Evolutionary conservation across 2,329 filamentous ascomycete species (phyloP).

Genomic region (Penicillium sp.): DNA sequence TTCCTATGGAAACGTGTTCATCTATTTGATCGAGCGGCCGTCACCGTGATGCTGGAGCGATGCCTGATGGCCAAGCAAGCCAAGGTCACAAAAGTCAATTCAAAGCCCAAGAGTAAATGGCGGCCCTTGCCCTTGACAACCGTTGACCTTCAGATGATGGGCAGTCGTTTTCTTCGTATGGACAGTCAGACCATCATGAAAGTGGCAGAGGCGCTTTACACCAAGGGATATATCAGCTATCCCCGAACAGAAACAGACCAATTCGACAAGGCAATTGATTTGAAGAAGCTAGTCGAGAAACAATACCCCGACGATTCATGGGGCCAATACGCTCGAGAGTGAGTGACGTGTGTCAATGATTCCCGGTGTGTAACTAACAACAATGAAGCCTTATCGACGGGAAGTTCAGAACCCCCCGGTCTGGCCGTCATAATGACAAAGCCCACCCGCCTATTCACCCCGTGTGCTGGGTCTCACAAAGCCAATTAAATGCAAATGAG

Average conservation of each 20-base stretch:
- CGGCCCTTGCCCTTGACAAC: constrained; percentile 91
- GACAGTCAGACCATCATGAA: constrained; percentile 88
- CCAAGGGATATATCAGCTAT: constrained; percentile 51
- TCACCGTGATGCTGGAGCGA: constrained; percentile 78
- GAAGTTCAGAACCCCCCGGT: constrained; percentile 75
- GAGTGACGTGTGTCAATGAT: constrained; percentile 14
- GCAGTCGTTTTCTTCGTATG: constrained; percentile 84
- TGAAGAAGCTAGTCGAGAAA: constrained; percentile 75
- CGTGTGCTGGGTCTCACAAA: constrained; percentile 73
- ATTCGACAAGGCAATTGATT: constrained; percentile 85
- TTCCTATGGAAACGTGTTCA: constrained; percentile 81
- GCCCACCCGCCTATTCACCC: constrained; percentile 97
- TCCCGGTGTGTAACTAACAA: background rate
- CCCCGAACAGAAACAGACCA: constrained; percentile 95
- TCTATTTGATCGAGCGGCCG: constrained; percentile 82
- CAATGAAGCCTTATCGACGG: constrained; percentile 63
- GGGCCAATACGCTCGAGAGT: constrained; percentile 74
- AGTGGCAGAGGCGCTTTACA: constrained; percentile 34
- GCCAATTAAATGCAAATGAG: constrained; percentile 62
- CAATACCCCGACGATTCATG: constrained; percentile 74
- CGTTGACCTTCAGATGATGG: constrained; percentile 94
- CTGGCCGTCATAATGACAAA: constrained; percentile 88
- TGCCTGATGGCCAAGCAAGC: constrained; percentile 75
- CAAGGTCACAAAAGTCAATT: constrained; percentile 78
- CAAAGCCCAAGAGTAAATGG: constrained; percentile 91